A percentile compares a stretch with the other conserved stretches of the same genome.
These are phyloP conservation scores for Geranium rotundifolium DNA, from an alignment of 345 rosid genomes.

Conservation along the genomic window DNA sequence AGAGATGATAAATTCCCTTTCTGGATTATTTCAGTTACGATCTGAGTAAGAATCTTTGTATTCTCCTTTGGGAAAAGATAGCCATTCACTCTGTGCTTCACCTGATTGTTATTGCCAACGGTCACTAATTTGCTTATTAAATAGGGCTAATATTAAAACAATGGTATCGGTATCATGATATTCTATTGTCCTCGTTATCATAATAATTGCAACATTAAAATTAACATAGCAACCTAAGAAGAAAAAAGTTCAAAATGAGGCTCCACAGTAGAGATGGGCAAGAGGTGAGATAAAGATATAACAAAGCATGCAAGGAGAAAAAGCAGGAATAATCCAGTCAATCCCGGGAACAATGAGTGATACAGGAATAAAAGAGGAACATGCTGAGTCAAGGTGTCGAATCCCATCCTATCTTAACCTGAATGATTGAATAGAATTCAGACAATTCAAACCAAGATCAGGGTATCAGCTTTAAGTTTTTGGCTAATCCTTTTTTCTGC, in stretches of 20 bases:
- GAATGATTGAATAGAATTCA: neutral
- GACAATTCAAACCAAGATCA: neutral
- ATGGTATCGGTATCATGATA: neutral
- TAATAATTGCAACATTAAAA: no score
- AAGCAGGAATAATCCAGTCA: neutral
- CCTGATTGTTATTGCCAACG: conserved; percentile 49
- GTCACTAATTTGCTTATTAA: conserved; percentile 30
- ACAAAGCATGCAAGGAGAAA: neutral
- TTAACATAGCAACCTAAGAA: no score
- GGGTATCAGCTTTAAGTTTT: neutral
- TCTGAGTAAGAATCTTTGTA: conserved; percentile 39
- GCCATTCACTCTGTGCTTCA: conserved; percentile 77
- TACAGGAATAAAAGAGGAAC: neutral
- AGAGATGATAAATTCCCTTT: conserved; percentile 50
- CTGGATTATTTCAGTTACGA: conserved; percentile 41
- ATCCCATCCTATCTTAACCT: neutral
- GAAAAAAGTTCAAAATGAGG: neutral
- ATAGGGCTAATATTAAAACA: neutral
- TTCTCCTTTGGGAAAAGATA: conserved; percentile 80
- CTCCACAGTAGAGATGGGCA: neutral
- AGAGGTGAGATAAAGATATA: no score
- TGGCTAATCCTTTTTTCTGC: neutral
- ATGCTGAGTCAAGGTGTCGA: neutral
- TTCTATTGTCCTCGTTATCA: no score
- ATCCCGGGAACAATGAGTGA: neutral